Percentiles rank a stretch among this genome's conserved stretches.
Evolutionary conservation across 495 filamentous ascomycete species (phyloP).

Genomic region (Penicillium turbatum): DNA sequence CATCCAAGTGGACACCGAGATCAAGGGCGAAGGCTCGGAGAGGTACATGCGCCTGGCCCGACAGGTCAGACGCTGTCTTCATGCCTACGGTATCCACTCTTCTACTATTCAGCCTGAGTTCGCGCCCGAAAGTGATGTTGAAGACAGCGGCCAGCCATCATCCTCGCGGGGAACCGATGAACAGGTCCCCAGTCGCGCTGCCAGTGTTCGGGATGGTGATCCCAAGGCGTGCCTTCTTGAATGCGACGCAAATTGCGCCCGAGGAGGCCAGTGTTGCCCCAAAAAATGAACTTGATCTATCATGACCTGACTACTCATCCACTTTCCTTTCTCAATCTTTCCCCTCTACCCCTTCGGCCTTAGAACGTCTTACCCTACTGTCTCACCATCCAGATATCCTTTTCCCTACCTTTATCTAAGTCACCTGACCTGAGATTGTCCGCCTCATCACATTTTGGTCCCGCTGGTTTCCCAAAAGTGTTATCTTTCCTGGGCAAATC

Average conservation of each 20-base stretch:
- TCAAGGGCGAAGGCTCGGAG: conserved; percentile 64
- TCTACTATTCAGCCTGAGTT: conserved; percentile 98
- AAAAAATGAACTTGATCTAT: conserved; percentile 29
- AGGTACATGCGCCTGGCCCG: conserved; percentile 86
- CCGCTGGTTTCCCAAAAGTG: not conserved
- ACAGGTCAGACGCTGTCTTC: conserved; percentile 76
- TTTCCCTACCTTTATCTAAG: not conserved
- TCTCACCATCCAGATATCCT: conserved; percentile 6
- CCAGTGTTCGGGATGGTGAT: conserved; percentile 49
- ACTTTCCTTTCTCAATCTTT: conserved; percentile 6
- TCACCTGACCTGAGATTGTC: not conserved
- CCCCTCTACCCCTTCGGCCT: not conserved
- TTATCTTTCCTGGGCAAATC: not conserved
- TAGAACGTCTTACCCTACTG: not conserved
- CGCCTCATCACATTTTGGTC: not conserved
- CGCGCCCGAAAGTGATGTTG: conserved; percentile 56
- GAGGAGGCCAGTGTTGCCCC: conserved; percentile 68
- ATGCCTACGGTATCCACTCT: conserved; percentile 95
- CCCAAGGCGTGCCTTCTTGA: conserved; percentile 71
- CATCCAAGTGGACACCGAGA: conserved; percentile 77
- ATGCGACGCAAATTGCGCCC: conserved; percentile 77
- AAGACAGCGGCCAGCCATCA: conserved; percentile 35
- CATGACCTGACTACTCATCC: not conserved
- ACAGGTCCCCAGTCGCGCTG: conserved; percentile 38
- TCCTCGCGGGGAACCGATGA: conserved; percentile 28